Conservation (phyloP, 2,329 filamentous ascomycete genomes). For the Neopestalotiopsis rosae region DNA sequence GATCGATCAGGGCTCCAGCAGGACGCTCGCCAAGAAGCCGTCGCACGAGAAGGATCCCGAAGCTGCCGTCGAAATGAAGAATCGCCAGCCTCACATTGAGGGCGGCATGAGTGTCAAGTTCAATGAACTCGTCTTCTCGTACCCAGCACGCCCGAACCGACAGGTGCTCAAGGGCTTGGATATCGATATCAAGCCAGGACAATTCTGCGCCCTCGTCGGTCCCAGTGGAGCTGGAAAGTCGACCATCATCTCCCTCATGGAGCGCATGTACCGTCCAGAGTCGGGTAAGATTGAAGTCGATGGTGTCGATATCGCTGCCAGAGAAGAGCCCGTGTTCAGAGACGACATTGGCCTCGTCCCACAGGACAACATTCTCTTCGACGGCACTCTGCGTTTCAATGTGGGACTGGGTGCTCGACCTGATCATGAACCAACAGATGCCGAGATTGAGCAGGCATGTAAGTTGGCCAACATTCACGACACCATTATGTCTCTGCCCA, state of each 20-base stretch:
- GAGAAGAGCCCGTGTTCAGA: constrained; percentile 50
- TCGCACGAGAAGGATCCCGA: constrained; percentile 30
- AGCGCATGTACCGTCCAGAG: constrained; percentile 59
- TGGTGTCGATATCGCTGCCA: constrained; percentile 49
- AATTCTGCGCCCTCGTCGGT: constrained; percentile 50
- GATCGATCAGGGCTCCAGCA: constrained; percentile 48
- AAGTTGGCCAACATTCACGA: constrained; percentile 74
- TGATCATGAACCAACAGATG: constrained; percentile 57
- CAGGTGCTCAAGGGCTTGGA: constrained; percentile 50
- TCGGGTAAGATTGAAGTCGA: constrained; percentile 59
- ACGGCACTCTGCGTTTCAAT: constrained; percentile 62
- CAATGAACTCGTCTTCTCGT: constrained; percentile 62
- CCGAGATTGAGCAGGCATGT: constrained; percentile 70
- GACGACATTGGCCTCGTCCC: constrained; percentile 61
- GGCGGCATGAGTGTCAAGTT: constrained; percentile 52
- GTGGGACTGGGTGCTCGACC: constrained; percentile 60
- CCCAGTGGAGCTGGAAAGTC: constrained; percentile 54
- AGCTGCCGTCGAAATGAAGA: constrained; percentile 31
- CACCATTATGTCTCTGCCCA: constrained; percentile 64
- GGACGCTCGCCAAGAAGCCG: constrained; percentile 23
- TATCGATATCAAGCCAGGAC: constrained; percentile 42
- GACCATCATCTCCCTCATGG: constrained; percentile 51
- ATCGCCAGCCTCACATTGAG: constrained; percentile 21
- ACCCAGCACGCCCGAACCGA: constrained; percentile 62
- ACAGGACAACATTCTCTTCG: constrained; percentile 63